Evolutionary conservation across 768 basidiomycete genomes (phyloP), one percentile per base, ranked within the genome.

Genomic region (Xerocomellus intermedius): DNA sequence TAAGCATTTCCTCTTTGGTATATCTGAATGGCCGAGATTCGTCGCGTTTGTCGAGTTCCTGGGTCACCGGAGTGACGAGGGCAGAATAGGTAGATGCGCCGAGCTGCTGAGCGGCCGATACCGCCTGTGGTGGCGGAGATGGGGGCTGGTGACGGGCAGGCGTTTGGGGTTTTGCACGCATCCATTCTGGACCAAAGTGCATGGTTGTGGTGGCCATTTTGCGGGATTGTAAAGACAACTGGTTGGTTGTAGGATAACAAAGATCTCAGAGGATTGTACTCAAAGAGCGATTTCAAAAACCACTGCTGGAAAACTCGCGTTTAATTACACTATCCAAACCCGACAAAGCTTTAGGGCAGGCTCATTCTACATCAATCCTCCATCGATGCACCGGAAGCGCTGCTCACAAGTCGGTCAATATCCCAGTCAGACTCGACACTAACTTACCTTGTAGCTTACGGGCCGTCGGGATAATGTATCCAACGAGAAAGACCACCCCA

Each of bases 131-230:
- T 28, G 86, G 86, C 24, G 87, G 82, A 2, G 88, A 79, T 16
- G 87, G 80, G 48, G 70, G 77, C 59, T 78, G 84, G 41, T 77
- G 72, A 66, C 79, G 83, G 57, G 79, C 67, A 42, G 79, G 70
- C 43, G 79, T 71, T 54, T 83, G 82, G 58, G 81, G 82, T 75
- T 91, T 91, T 61, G 85, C 81, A 65, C 91, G 84, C 91, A 93
- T 92, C 91, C 91, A 93, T 74, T 93, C 91, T 44, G 91, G 91
- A 66, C 89, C 91, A 78, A 93, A 93, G 71, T 92, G 91, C 84
- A 93, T 88, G 12, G 89, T 86, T 26, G 80, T 78, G 59, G 88
- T 68, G 43, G 79, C 69, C 79, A 80, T 80, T 76, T 73, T 76
- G 66, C 48, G 30, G 12, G 43, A 35, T 53, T 59, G 50, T 56